Conservation (phyloP, 1,284 basidiomycete species). For the Tylopilus sp. region DNA sequence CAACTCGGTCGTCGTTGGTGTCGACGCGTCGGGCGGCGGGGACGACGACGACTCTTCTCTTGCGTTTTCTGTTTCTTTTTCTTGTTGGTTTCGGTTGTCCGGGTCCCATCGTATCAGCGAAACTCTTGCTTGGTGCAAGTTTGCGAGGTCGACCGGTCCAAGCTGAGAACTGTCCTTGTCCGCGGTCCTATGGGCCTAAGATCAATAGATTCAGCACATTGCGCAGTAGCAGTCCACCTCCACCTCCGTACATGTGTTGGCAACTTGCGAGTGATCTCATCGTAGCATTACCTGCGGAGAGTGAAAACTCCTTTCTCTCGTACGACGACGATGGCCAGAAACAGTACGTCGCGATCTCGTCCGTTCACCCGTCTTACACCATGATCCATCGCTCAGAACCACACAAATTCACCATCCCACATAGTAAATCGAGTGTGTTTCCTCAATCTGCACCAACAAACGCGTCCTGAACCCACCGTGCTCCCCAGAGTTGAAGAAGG, state of each 20-base stretch:
- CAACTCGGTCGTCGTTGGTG: conserved; percentile 6
- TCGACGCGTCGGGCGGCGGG: conserved; percentile 20
- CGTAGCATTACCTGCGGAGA: conserved; percentile 1
- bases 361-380: not conserved
- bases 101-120: conserved; percentile 21
- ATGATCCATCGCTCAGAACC: conserved; percentile 33
- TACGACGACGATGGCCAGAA: conserved; percentile 48
- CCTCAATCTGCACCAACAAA: not conserved
- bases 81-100: conserved; percentile 33
- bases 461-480: not conserved
- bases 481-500: conserved; percentile 69
- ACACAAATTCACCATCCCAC: conserved; percentile 47
- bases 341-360: conserved; percentile 41
- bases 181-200: too few species aligned
- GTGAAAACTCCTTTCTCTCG: conserved; percentile 1
- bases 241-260: too few species aligned
- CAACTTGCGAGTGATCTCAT: too few species aligned
- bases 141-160: too few species aligned
- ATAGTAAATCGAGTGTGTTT: conserved; percentile 51
- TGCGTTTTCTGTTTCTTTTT: conserved; percentile 51
- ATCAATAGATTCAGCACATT: too few species aligned
- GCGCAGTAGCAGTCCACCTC: too few species aligned
- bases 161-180: too few species aligned
- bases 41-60: conserved; percentile 40
- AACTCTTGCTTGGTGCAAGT: too few species aligned